These are phyloP conservation scores for Skeletonema tropicum DNA, from an alignment of 108 stramenopile genomes.

Conservation along the genomic window DNA sequence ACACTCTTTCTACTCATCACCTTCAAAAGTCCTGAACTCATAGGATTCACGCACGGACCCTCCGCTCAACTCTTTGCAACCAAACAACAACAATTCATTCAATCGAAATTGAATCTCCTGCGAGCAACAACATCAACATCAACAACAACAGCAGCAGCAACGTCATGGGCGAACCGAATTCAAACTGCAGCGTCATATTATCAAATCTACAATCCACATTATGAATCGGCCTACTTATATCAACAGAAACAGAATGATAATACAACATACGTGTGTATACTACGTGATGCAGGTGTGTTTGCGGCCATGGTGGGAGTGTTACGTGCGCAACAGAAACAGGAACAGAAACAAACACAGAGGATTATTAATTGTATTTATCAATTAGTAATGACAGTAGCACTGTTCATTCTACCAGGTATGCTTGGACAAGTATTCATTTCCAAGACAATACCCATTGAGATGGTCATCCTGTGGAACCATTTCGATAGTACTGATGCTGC, in stretches of 20 bases:
- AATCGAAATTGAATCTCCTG: background rate
- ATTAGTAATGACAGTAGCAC: background rate
- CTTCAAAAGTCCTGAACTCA: background rate
- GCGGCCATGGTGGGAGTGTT: background rate
- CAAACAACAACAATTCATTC: background rate
- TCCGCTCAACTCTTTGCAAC: background rate
- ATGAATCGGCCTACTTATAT: background rate
- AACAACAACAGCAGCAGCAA: background rate
- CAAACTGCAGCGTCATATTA: background rate
- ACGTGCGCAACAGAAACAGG: background rate
- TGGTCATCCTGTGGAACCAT: background rate
- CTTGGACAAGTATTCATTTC: background rate
- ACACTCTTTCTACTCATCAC: background rate
- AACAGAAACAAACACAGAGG: background rate
- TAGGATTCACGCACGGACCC: background rate
- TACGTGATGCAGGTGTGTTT: background rate
- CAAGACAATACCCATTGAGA: background rate
- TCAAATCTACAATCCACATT: constrained; percentile 2
- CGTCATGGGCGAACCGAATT: background rate
- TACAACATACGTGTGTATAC: background rate
- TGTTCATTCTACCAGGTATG: background rate
- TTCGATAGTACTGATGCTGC: too few relatives aligned
- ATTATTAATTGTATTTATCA: too few relatives aligned
- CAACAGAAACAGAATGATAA: background rate
- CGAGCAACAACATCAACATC: background rate